These are phyloP conservation scores for Exophiala mesophila DNA, from an alignment of 2,329 filamentous ascomycete genomes.

Conservation along the genomic window DNA sequence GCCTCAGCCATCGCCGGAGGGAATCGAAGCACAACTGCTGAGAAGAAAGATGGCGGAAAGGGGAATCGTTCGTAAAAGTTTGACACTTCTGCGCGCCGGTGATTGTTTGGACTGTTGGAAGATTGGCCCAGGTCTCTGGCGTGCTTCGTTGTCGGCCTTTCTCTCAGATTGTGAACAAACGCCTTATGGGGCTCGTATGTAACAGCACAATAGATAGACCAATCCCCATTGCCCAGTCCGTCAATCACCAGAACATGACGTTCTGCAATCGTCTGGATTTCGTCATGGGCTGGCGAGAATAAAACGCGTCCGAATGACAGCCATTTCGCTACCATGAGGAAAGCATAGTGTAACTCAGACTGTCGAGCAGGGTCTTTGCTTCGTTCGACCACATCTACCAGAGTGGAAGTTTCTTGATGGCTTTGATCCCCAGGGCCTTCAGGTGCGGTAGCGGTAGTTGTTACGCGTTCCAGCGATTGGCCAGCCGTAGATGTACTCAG, in stretches of 20 bases:
- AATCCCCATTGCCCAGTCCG: constrained; percentile 48
- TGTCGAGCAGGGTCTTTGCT: constrained; percentile 39
- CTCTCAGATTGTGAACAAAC: constrained; percentile 40
- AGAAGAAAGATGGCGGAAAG: constrained; percentile 45
- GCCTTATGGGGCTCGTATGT: constrained; percentile 40
- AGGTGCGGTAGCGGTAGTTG: constrained; percentile 32
- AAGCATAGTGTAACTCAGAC: constrained; percentile 46
- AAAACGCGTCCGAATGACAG: constrained; percentile 47
- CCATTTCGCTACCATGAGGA: constrained; percentile 48
- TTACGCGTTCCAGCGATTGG: constrained; percentile 21
- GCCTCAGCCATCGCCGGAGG: constrained; percentile 42
- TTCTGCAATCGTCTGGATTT: constrained; percentile 37
- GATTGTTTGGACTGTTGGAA: constrained; percentile 29
- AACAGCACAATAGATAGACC: constrained; percentile 49
- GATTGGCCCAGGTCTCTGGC: constrained; percentile 32
- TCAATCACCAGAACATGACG: constrained; percentile 46
- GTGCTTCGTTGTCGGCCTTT: constrained; percentile 29
- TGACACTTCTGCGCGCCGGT: constrained; percentile 32
- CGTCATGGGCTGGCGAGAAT: constrained; percentile 46
- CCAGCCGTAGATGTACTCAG: constrained; percentile 23
- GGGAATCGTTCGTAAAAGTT: constrained; percentile 40
- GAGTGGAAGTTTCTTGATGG: constrained; percentile 24
- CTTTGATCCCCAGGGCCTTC: constrained; percentile 28
- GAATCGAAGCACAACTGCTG: constrained; percentile 43
- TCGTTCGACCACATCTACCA: constrained; percentile 38